Evolutionary conservation across 2,329 filamentous ascomycete genomes (phyloP), one percentile per base, ranked within the genome.

Genomic region (Exophiala oligosperma): DNA sequence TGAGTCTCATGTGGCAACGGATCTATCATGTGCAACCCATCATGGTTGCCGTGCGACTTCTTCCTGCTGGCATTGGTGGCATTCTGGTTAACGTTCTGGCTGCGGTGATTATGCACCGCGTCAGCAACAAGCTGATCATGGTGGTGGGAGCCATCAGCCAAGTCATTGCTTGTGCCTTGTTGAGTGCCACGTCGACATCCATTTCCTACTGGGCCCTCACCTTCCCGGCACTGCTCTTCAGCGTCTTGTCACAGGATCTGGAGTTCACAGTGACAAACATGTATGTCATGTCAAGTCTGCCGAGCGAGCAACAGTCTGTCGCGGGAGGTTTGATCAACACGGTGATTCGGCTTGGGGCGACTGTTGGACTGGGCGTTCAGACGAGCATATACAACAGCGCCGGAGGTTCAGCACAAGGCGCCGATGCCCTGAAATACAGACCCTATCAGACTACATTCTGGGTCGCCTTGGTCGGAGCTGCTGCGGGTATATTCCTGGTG

Each of bases 221-320:
- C 4, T 89, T 89, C 67, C 84, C 86, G 0, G 79, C 80, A 0
- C 71, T 88, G 40, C 71, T 85, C 14, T 70, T 89, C 26, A 80
- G 81, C 23, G 86, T 89, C 1, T 74, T 87, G 3, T 87, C 87
- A 1, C 85, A 85, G 0, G 87, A 89, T 67, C 81, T 90, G 35
- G 82, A 89, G 57, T 89, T 89, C 70, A 88, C 88, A 59, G 86
- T 89, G 23, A 81, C 83, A 2, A 89, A 90, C 79, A 86, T 89
- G 81, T 89, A 89, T 63, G 85, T 89, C 54, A 83, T 88, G 77
- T 85, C 83, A 3, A 83, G 83, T 0, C 79, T 89, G 52, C 84
- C 85, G 0, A 70, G 75, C 1, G 76, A 81, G n/a, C 82, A 87
- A 63, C 85, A 90, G 64, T 84, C 83, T 0, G 79, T 89, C 12